phyloP scores from a whole-genome alignment of 2,329 filamentous ascomycete genomes.

The Fusarium sp. region DNA sequence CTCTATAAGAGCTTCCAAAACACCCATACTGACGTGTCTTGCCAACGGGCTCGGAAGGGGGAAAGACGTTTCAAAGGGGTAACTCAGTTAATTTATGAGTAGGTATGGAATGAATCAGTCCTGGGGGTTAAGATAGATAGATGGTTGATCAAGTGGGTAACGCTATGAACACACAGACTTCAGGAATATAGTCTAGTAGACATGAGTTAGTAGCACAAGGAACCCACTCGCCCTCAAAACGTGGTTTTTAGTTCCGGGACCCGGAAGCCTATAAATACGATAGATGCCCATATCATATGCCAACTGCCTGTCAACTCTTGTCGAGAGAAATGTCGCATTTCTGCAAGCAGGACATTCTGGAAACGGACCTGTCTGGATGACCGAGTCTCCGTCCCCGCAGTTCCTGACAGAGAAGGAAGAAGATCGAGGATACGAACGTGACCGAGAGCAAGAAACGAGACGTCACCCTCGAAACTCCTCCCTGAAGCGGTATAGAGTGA shows the following conservation, averaged over 20 bases:
- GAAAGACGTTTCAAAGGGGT: neutral
- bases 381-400: constrained; percentile 27
- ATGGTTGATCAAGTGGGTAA: neutral
- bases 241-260: neutral
- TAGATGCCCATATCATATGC: neutral
- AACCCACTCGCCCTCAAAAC: neutral
- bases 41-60: neutral
- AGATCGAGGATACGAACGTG: neutral
- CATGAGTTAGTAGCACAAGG: neutral
- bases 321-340: neutral
- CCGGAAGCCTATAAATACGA: constrained; percentile 5
- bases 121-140: neutral
- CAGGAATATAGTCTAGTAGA: neutral
- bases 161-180: constrained; percentile 4
- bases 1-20: constrained; percentile 61
- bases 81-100: neutral
- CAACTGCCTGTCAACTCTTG: neutral
- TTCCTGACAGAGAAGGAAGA: neutral
- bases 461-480: constrained; percentile 33
- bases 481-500: neutral
- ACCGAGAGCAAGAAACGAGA: constrained; percentile 1
- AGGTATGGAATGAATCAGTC: neutral
- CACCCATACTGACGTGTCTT: constrained; percentile 55
- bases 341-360: neutral
- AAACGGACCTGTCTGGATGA: constrained; percentile 23